These are phyloP conservation scores for Synchytrium microbalum DNA, from an alignment of 371 early-diverging fungal genomes.

Conservation along the genomic window DNA sequence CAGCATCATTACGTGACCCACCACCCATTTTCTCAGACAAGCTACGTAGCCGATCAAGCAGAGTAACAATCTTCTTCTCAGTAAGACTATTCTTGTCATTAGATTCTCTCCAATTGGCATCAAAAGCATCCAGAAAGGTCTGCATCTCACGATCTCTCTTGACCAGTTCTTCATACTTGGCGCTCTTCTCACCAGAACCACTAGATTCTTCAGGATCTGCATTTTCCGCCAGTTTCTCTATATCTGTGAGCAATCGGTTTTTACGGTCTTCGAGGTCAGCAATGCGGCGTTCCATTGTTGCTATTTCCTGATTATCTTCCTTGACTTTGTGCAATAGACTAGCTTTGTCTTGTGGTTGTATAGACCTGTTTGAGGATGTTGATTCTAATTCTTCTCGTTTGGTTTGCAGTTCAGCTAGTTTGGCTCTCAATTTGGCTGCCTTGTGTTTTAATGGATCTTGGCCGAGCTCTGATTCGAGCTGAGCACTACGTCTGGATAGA, in stretches of 20 bases:
- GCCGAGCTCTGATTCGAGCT: constrained; percentile 21
- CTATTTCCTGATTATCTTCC: constrained; percentile 42
- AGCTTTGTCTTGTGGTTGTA: constrained; percentile 38
- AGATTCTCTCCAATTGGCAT: constrained; percentile 24
- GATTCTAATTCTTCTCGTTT: constrained; percentile 36
- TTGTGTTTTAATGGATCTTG: constrained; percentile 29
- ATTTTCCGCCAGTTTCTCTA: constrained; percentile 31
- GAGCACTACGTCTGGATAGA: constrained; percentile 14
- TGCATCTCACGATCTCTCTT: constrained; percentile 49
- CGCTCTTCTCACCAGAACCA: constrained; percentile 27
- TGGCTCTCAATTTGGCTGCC: constrained; percentile 28
- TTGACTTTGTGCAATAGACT: constrained; percentile 28
- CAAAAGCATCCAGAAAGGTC: constrained; percentile 37
- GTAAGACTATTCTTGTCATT: constrained; percentile 15
- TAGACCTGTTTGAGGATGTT: constrained; percentile 22
- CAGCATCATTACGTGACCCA: not conserved
- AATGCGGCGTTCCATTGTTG: constrained; percentile 44
- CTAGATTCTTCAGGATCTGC: constrained; percentile 28
- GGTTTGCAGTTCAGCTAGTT: constrained; percentile 21
- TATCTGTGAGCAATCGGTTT: constrained; percentile 20
- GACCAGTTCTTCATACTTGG: constrained; percentile 47
- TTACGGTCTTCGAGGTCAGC: constrained; percentile 37
- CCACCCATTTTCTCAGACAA: not conserved
- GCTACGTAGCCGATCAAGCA: constrained; percentile 30
- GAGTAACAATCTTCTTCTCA: constrained; percentile 28